phyloP scores from a whole-genome alignment of 176 grass and related monocot species.

The Ensete ventricosum region DNA sequence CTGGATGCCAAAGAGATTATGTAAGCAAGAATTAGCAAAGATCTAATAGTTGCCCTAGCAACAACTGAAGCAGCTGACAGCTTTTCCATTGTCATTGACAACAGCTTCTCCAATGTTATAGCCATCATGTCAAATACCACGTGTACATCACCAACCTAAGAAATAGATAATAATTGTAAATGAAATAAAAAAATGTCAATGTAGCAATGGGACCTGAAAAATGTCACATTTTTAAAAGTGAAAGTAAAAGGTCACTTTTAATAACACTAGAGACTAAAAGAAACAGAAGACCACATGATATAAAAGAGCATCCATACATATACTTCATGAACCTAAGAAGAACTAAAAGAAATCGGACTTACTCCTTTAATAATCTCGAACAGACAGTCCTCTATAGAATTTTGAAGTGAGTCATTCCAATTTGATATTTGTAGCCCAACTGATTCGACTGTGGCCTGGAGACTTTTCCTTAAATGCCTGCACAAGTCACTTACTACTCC shows the following conservation, averaged over 20 bases:
- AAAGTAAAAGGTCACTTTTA: neutral
- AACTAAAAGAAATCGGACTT: slow-evolving; percentile 25
- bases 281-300: neutral
- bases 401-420: slow-evolving; percentile 89
- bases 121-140: slow-evolving; percentile 83
- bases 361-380: slow-evolving; percentile 94
- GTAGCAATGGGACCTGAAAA: neutral
- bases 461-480: slow-evolving; percentile 89
- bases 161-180: slow-evolving; percentile 21
- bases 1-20: slow-evolving; percentile 76
- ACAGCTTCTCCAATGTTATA: slow-evolving; percentile 86
- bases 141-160: slow-evolving; percentile 62
- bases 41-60: slow-evolving; percentile 73
- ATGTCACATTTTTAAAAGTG: neutral
- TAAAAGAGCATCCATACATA: neutral
- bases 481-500: slow-evolving; percentile 71
- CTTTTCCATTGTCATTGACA: slow-evolving; percentile 73
- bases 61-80: slow-evolving; percentile 48
- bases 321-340: neutral
- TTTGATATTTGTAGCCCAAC: slow-evolving; percentile 53
- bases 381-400: slow-evolving; percentile 80
- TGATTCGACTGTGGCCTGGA: slow-evolving; percentile 65
- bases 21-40: slow-evolving; percentile 86
- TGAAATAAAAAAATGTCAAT: slow-evolving; percentile 1
- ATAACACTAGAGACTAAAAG: neutral